phyloP scores from a whole-genome alignment of 495 filamentous ascomycete genomes.

The Pseudotulostoma volvatum region DNA sequence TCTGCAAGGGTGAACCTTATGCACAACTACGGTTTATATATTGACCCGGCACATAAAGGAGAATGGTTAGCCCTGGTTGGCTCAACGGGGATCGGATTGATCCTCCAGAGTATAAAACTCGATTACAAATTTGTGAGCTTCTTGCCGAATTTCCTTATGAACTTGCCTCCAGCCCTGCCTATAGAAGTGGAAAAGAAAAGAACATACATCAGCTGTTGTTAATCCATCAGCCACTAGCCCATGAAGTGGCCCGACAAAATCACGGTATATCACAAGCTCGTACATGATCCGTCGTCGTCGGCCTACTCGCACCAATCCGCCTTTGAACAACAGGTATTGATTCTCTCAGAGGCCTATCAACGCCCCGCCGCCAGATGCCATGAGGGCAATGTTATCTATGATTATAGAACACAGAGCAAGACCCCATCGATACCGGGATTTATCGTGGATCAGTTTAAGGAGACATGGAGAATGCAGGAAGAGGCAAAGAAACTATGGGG shows the following conservation, averaged over 20 bases:
- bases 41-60: constrained; percentile 46
- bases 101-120: constrained; percentile 61
- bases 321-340: constrained; percentile 41
- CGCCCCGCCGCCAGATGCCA: constrained; percentile 61
- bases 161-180: too few relatives aligned
- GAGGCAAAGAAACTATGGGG: constrained; percentile 32
- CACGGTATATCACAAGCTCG: constrained; percentile 76
- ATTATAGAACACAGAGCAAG: constrained; percentile 46
- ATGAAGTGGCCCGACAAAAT: constrained; percentile 79
- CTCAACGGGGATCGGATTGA: constrained; percentile 52
- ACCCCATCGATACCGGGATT: constrained; percentile 43
- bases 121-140: constrained; percentile 80
- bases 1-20: constrained; percentile 72
- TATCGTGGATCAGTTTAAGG: constrained; percentile 45
- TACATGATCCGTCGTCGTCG: constrained; percentile 26
- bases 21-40: constrained; percentile 51
- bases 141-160: too few relatives aligned
- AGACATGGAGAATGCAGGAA: constrained; percentile 53
- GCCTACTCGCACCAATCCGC: constrained; percentile 23
- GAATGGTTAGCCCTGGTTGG: constrained; percentile 59
- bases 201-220: background rate
- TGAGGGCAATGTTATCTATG: constrained; percentile 76
- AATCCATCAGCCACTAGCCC: constrained; percentile 36
- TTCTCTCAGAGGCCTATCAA: constrained; percentile 66
- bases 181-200: too few relatives aligned